Percentiles rank a stretch among this genome's conserved stretches.
Evolutionary conservation across 192 early-diverging fungal genomes (phyloP).

Genomic region (Backusella circina): DNA sequence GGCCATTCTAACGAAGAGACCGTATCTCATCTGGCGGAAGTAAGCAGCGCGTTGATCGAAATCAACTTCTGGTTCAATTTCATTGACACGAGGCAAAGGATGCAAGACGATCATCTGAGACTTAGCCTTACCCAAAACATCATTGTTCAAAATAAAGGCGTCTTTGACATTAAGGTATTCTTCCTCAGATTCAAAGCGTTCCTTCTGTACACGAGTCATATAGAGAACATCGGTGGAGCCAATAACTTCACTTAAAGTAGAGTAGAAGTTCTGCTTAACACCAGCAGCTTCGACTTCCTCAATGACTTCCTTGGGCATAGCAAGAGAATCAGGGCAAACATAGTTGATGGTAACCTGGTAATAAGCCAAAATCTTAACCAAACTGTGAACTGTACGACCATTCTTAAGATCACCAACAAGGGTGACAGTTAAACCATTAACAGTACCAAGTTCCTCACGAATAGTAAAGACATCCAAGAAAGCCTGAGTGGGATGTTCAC

Average conservation of each 20-base stretch:
- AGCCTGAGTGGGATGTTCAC: conserved; percentile 98
- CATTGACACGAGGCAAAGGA: conserved; percentile 89
- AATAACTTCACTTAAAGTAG: conserved; percentile 74
- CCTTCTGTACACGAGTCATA: conserved; percentile 94
- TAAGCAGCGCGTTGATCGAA: conserved; percentile 97
- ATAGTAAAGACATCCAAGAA: conserved; percentile 95
- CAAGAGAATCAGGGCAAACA: conserved; percentile 75
- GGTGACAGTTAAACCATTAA: conserved; percentile 93
- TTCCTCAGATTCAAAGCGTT: conserved; percentile 71
- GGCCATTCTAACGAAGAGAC: conserved; percentile 97
- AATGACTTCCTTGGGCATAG: conserved; percentile 87
- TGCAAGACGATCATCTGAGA: conserved; percentile 98
- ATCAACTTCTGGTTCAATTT: conserved; percentile 97
- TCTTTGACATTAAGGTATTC: conserved; percentile 84
- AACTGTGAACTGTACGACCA: conserved; percentile 95
- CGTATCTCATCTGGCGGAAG: conserved; percentile 98
- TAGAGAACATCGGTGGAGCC: conserved; percentile 91
- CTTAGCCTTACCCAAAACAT: conserved; percentile 84
- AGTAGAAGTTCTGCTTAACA: conserved; percentile 67
- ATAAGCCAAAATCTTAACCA: conserved; percentile 82
- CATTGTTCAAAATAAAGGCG: conserved; percentile 85
- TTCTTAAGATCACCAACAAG: conserved; percentile 97
- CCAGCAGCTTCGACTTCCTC: conserved; percentile 59
- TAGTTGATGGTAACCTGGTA: conserved; percentile 95
- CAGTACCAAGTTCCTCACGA: conserved; percentile 90